A percentile compares a stretch with the other conserved stretches of the same genome.
Conservation (phyloP, 164 flowering plant genomes). For the Houttuynia cordata region DNA sequence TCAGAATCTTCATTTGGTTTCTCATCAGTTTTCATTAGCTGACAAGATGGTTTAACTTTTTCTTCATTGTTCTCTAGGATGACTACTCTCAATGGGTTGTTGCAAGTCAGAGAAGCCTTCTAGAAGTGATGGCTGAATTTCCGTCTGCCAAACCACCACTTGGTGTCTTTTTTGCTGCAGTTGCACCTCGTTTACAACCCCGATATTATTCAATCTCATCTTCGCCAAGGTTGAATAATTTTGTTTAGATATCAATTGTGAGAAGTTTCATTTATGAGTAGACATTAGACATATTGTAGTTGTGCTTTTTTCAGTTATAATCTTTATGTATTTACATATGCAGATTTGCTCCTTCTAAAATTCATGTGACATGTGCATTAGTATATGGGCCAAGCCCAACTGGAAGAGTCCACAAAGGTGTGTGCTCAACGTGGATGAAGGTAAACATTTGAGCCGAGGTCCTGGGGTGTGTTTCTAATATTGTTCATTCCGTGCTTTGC, state of each 20-base stretch:
- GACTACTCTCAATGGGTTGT: conserved; percentile 81
- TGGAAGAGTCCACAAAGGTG: conserved; percentile 80
- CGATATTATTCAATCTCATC: conserved; percentile 94
- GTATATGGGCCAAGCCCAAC: conserved; percentile 76
- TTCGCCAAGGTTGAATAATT: conserved; percentile 53
- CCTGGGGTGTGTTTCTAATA: no score
- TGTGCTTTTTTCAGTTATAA: neutral
- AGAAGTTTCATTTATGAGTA: neutral
- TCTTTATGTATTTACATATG: neutral
- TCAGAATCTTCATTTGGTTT: neutral
- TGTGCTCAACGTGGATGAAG: conserved; percentile 98
- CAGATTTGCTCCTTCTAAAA: conserved; percentile 31
- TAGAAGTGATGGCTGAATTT: conserved; percentile 88
- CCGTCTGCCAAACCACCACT: conserved; percentile 92
- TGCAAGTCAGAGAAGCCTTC: conserved; percentile 80
- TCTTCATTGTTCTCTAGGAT: conserved; percentile 28
- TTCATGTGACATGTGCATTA: conserved; percentile 87
- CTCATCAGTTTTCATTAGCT: neutral
- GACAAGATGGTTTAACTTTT: neutral
- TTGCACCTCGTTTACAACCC: conserved; percentile 83
- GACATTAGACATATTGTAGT: no score
- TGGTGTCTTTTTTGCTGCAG: conserved; percentile 86
- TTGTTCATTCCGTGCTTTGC: no score
- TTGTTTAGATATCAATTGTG: neutral
- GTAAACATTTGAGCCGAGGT: conserved; percentile 14